phyloP scores from a whole-genome alignment of 2,329 filamentous ascomycete genomes.

The Cercospora nicotianae region DNA sequence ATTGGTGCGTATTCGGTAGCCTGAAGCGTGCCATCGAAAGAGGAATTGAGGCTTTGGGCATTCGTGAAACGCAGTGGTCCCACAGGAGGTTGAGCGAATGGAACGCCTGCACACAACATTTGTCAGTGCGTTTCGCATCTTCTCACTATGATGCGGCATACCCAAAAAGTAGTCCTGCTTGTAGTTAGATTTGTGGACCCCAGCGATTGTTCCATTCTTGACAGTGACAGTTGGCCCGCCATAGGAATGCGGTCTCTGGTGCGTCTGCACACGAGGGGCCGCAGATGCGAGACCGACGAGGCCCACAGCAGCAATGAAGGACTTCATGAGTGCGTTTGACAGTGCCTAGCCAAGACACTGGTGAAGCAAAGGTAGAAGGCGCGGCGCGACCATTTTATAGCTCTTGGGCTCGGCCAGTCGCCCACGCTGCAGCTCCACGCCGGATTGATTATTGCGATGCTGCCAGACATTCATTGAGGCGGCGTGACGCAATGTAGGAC shows the following conservation, averaged over 20 bases:
- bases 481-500: constrained; percentile 3
- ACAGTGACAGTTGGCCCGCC: constrained; percentile 38
- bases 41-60: constrained; percentile 39
- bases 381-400: constrained; percentile 11
- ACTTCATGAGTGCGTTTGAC: constrained; percentile 15
- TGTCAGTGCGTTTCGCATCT: not conserved
- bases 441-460: not conserved
- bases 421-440: constrained; percentile 6
- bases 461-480: not conserved
- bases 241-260: not conserved
- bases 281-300: constrained; percentile 20
- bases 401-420: not conserved
- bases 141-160: not conserved
- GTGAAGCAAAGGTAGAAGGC: not conserved
- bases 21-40: constrained; percentile 42
- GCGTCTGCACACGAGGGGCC: not conserved
- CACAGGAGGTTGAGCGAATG: constrained; percentile 41
- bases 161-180: constrained; percentile 50
- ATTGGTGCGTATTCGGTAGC: constrained; percentile 46
- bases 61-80: constrained; percentile 38
- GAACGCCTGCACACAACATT: constrained; percentile 36
- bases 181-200: constrained; percentile 42
- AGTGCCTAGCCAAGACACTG: not conserved
- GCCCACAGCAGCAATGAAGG: constrained; percentile 7
- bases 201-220: constrained; percentile 48